Evolutionary conservation across 2,329 filamentous ascomycete species (phyloP).

Genomic region (Stachybotrys chlorohalonatus): DNA sequence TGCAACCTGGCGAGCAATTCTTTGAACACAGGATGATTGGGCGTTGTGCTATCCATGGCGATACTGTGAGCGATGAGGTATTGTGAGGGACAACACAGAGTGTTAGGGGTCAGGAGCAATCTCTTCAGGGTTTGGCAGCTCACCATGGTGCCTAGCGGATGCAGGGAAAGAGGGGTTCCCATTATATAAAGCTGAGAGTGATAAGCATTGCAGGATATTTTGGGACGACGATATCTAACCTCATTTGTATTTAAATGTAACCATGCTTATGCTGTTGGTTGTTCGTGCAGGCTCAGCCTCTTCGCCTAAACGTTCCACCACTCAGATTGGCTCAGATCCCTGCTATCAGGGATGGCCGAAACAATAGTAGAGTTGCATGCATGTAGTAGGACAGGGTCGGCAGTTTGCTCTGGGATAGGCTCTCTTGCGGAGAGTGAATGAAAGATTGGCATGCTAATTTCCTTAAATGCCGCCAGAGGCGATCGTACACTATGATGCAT

Average conservation of each 20-base stretch:
- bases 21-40: neutral
- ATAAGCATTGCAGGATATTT: neutral
- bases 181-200: neutral
- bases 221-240: neutral
- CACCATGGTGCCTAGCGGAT: neutral
- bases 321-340: too few relatives aligned
- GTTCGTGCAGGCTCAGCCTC: neutral
- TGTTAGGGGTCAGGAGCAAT: neutral
- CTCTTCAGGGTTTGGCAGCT: neutral
- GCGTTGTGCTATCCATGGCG: neutral
- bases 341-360: too few relatives aligned
- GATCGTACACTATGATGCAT: too few relatives aligned
- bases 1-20: neutral
- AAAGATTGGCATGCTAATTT: too few relatives aligned
- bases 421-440: too few relatives aligned
- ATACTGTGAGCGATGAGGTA: too few relatives aligned
- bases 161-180: neutral
- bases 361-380: too few relatives aligned
- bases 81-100: too few relatives aligned
- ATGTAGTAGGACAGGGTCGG: too few relatives aligned
- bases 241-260: neutral
- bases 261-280: neutral
- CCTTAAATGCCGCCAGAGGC: too few relatives aligned
- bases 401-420: too few relatives aligned
- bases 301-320: too few relatives aligned